Conservation (phyloP, 495 filamentous ascomycete genomes). For the Copromyces sp. region DNA sequence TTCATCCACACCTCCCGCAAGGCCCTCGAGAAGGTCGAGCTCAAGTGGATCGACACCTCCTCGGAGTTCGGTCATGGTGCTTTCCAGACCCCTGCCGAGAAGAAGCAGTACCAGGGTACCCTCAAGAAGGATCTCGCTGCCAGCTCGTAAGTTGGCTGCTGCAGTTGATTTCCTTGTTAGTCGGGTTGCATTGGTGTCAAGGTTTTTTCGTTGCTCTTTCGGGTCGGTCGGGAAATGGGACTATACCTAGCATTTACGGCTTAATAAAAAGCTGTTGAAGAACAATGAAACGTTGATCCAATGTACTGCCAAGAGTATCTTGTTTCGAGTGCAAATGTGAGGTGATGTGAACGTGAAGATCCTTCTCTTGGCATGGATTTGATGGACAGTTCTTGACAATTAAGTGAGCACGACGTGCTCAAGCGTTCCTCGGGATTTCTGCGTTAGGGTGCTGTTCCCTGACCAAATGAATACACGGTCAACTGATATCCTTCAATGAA, state of each 20-base stretch:
- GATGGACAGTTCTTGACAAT: not conserved
- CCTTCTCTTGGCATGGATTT: not conserved
- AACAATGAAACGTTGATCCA: constrained; percentile 29
- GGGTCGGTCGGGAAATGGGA: constrained; percentile 33
- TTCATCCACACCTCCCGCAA: constrained; percentile 92
- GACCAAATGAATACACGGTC: not conserved
- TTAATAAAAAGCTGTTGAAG: constrained; percentile 38
- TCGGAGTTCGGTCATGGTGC: constrained; percentile 99
- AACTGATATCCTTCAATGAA: not conserved
- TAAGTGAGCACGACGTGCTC: not conserved
- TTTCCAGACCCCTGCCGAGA: constrained; percentile 97
- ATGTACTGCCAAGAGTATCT: constrained; percentile 11
- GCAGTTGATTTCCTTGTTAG: constrained; percentile 38
- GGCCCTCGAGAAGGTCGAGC: constrained; percentile 95
- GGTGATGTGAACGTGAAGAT: not conserved
- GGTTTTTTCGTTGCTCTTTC: constrained; percentile 37
- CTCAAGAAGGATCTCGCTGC: constrained; percentile 95
- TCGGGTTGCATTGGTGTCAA: constrained; percentile 39
- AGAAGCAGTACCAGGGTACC: constrained; percentile 86
- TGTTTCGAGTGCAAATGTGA: constrained; percentile 2
- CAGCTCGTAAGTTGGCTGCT: constrained; percentile 47
- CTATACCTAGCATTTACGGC: constrained; percentile 30
- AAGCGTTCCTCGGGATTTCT: not conserved
- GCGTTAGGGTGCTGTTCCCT: not conserved
- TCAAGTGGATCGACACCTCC: constrained; percentile 99